phyloP scores from a whole-genome alignment of 2,329 filamentous ascomycete species.

The Xylaria sp. region DNA sequence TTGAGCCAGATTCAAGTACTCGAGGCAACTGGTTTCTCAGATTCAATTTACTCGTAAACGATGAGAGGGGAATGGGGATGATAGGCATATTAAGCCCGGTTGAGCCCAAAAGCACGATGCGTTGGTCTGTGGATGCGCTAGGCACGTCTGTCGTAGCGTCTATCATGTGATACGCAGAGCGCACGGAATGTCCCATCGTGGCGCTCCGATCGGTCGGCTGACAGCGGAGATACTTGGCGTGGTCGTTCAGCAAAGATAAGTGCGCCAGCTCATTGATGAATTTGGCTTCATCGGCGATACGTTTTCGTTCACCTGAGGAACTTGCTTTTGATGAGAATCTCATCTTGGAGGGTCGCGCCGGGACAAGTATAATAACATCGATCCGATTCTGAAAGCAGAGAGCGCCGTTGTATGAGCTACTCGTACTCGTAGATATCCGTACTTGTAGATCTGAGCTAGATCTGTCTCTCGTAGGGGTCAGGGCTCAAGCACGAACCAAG shows the following conservation, averaged over 20 bases:
- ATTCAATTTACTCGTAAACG: too few relatives aligned
- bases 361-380: not conserved
- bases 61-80: too few relatives aligned
- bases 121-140: too few relatives aligned
- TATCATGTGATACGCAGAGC: not conserved
- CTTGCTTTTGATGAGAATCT: not conserved
- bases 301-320: not conserved
- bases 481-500: not conserved
- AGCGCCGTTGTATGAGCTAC: not conserved
- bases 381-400: not conserved
- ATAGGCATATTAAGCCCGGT: too few relatives aligned
- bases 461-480: too few relatives aligned
- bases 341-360: not conserved
- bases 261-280: not conserved
- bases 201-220: not conserved
- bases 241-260: not conserved
- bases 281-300: not conserved
- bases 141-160: not conserved
- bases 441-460: too few relatives aligned
- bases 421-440: too few relatives aligned
- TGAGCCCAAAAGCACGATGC: too few relatives aligned
- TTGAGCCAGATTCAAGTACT: too few relatives aligned
- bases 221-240: not conserved
- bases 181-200: not conserved
- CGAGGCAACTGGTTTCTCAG: too few relatives aligned